These are phyloP conservation scores for Hemisphaericaspora subhashii DNA, from an alignment of 1,139 yeast genomes.

Conservation along the genomic window DNA sequence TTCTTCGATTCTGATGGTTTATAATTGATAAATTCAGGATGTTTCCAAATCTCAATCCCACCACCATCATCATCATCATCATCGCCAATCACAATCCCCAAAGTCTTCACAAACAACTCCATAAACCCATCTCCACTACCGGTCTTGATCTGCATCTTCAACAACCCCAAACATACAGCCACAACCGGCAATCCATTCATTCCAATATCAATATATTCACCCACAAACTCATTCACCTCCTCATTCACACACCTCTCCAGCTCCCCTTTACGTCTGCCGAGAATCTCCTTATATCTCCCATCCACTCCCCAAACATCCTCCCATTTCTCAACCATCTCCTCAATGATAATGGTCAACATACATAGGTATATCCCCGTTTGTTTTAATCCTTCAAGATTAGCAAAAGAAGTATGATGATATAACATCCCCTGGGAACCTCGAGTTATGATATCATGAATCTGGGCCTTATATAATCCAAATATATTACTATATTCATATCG, in stretches of 20 bases:
- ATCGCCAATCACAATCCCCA: slow-evolving; percentile 15
- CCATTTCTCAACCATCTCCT: too few species aligned
- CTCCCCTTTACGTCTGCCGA: too few species aligned
- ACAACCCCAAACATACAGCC: background rate
- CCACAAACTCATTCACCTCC: too few species aligned
- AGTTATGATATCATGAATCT: slow-evolving; percentile 23
- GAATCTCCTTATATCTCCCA: too few species aligned
- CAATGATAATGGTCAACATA: slow-evolving; percentile 33
- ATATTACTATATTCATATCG: slow-evolving; percentile 23
- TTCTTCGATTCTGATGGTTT: slow-evolving; percentile 19
- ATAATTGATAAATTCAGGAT: slow-evolving; percentile 31
- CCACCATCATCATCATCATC: slow-evolving; percentile 13
- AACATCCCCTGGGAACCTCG: slow-evolving; percentile 13
- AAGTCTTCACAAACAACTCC: slow-evolving; percentile 17
- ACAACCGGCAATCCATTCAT: background rate
- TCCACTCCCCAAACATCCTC: too few species aligned
- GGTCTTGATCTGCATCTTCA: background rate
- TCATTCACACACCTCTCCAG: too few species aligned
- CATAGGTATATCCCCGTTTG: slow-evolving; percentile 31
- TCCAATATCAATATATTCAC: slow-evolving; percentile 8
- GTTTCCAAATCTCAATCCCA: slow-evolving; percentile 36
- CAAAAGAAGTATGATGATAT: too few species aligned
- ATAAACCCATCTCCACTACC: slow-evolving; percentile 21
- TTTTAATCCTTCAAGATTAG: too few species aligned
- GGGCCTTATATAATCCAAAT: slow-evolving; percentile 27